Base-by-base conservation (phyloP, 768 basidiomycete species). In the Boletellus sp. region DNA sequence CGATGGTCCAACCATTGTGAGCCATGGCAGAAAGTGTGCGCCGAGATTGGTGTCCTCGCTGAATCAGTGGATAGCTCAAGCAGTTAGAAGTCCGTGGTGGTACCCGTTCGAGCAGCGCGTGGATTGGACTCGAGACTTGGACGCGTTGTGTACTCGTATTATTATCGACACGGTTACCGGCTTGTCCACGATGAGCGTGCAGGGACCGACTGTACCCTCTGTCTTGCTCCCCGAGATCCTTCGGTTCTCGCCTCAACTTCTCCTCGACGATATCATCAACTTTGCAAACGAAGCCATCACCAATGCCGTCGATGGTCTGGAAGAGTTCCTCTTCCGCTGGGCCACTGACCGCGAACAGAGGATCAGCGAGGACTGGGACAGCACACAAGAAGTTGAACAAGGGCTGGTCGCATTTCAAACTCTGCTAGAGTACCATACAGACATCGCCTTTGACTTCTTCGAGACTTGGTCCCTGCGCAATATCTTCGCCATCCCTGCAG, bases 381-480 rank as follows among this genome's bases (percentile, higher is more conserved):
- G 75, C 59, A 83, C 74, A 11, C 79, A 85, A 50, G 86, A 89
- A 52, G 76, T 87, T 19, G 84, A 86, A 56, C 82, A 90, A 69
- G 92, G 91, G 2, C 70, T 93, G 2, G 85, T 90, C 43, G 78
- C 88, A 20, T 90, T 95, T 55, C 90, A 94, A 65, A 94, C 93
- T 0, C 76, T 94, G 38, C 76, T 96, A 13, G 90, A 94, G 61
- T 83, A 83, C 47, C 92, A 94, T 57, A 85, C 89, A 38, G 93
- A 96, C 61, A 78, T 90, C 39, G 93, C 92, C 0, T 90, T 94
- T 52, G 93, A 96, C 65, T 88, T 86, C 62, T 90, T 96, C 59
- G 92, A 93, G 69, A 85, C 84, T 0, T 95, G 93, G 92, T 84
- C 83, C 11, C 66, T 93, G 61, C 74, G 91, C 36, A 96, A 95